Base-by-base conservation (phyloP, 108 stramenopile genomes). In the Aureococcus anophagefferens region DNA sequence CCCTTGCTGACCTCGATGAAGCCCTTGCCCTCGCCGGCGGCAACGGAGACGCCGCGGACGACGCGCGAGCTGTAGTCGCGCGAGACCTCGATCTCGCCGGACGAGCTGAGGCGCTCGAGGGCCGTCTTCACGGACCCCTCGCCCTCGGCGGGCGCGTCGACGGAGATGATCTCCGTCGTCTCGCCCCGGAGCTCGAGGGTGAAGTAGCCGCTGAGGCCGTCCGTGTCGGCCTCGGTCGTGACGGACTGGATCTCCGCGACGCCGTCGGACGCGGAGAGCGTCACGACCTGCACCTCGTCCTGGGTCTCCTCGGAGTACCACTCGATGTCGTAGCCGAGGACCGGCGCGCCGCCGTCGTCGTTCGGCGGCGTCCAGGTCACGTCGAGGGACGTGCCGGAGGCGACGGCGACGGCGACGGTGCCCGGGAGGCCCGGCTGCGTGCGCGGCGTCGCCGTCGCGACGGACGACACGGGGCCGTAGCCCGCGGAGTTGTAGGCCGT, bases 401-500 rank as follows among this genome's bases (percentile, higher is more conserved):
- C 64, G n/a, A 85, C 72, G 62, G 79, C 62, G 18, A 80, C 67
- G 11, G 46, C 36, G 16, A 64, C 83, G 28, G 33, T 40, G 14
- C 35, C 28, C 9, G 83, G 80, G 3, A 64, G 65, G 14, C 62
- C 69, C 0, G 89, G 89, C 74, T 90, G 88, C 32, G 64, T 75
- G 32, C 63, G 76, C 35, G 90, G 86, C 28, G 72, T 71, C 32
- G 80, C 86, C 34, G 76, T 46, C 0, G 70, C 75, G 17, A 62
- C 74, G 9, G 76, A 33, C 9, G 88, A 88, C 3, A 80, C 85
- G 30, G 71, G 34, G 18, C 89, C 88, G 35, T 75, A 89, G 17
- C 92, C 90, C 63, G 80, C 64, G 32, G 75, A 64, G 80, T 93
- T 93, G 81, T 87, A 89, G 25, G 90, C 89, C 7, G 86, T 84